A percentile compares a stretch with the other conserved stretches of the same genome.
Conservation (phyloP, 306 rosid species). For the Mucuna pruriens region DNA sequence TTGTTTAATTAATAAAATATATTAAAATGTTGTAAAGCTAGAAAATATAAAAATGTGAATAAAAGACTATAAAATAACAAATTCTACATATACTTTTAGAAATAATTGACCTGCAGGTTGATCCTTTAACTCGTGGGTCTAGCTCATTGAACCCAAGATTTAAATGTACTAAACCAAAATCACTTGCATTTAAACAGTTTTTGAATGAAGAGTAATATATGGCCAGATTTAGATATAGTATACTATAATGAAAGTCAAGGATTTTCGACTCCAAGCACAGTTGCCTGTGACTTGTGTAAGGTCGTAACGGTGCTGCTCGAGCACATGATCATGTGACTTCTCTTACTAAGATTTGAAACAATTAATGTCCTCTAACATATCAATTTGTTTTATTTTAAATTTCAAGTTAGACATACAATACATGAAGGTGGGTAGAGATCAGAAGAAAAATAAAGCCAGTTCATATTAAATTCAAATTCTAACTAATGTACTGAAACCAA, state of each 20-base stretch:
- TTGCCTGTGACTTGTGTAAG: slow-evolving; percentile 13
- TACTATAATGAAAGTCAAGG: neutral
- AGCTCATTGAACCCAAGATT: no score
- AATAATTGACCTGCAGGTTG: no score
- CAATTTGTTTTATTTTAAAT: neutral
- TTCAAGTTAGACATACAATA: neutral
- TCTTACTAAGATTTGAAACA: neutral
- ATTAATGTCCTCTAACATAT: neutral
- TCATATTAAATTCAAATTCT: neutral
- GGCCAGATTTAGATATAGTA: neutral
- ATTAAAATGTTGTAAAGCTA: no score
- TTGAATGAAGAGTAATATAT: no score
- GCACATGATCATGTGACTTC: slow-evolving; percentile 39
- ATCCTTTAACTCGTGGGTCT: no score
- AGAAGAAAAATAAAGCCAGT: neutral
- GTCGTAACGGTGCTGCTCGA: slow-evolving; percentile 7
- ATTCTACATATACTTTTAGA: no score
- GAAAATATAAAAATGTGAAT: no score
- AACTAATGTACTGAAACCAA: neutral
- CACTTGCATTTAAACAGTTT: neutral
- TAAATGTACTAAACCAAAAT: no score
- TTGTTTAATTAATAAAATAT: no score
- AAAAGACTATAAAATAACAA: no score
- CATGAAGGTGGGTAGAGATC: neutral
- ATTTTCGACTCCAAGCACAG: slow-evolving; percentile 5